These are phyloP conservation scores for Capsicum pubescens DNA, from an alignment of 257 asterid genomes.

Conservation along the genomic window DNA sequence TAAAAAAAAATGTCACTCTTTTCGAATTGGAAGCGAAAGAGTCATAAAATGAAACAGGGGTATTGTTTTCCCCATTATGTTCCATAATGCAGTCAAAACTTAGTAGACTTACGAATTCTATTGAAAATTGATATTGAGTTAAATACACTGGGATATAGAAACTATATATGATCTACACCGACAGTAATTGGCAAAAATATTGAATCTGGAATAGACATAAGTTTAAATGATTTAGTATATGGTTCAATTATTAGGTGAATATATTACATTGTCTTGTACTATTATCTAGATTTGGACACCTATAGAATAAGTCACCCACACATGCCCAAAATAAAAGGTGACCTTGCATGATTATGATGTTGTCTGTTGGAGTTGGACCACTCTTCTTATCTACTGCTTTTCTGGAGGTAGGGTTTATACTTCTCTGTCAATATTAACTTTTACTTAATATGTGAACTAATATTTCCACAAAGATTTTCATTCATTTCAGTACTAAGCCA, in stretches of 20 bases:
- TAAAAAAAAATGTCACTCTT: no score
- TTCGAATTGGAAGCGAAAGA: no score
- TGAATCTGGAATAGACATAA: background rate
- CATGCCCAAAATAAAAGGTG: background rate
- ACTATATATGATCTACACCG: background rate
- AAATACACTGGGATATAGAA: background rate
- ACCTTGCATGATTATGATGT: background rate
- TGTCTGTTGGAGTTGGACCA: conserved; percentile 33
- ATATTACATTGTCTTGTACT: background rate
- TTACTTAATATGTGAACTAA: background rate
- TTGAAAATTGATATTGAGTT: background rate
- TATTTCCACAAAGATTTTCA: background rate
- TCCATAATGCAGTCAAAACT: background rate
- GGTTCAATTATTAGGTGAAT: conserved; percentile 5
- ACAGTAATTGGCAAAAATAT: background rate
- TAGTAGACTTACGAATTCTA: background rate
- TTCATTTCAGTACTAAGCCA: background rate
- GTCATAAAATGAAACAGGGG: no score
- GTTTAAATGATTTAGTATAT: background rate
- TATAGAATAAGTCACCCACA: background rate
- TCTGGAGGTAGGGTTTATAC: conserved; percentile 1
- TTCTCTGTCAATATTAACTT: background rate
- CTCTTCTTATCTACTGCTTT: conserved; percentile 10
- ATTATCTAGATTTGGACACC: background rate
- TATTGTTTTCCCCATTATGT: no score